Conservation (phyloP, 345 rosid genomes). For the Geranium brycei region DNA sequence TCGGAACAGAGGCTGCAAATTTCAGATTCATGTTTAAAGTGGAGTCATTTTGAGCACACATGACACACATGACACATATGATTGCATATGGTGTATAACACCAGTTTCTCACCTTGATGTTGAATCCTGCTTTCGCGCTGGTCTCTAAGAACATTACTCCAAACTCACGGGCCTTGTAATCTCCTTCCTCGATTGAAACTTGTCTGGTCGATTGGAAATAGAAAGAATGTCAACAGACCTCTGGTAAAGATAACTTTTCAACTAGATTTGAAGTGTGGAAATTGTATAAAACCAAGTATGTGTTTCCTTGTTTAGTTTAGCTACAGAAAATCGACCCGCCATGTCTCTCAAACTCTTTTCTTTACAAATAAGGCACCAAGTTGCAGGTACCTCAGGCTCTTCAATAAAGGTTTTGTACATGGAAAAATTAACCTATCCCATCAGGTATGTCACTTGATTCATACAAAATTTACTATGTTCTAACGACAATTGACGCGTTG, state of each 20-base stretch:
- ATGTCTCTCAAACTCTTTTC: no score
- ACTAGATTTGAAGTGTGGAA: not conserved
- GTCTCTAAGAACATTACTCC: slow-evolving; percentile 91
- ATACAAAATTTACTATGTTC: no score
- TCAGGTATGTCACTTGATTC: no score
- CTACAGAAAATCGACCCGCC: no score
- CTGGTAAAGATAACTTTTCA: not conserved
- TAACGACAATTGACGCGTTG: no score
- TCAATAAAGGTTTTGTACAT: no score
- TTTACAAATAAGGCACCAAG: no score
- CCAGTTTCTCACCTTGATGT: slow-evolving; percentile 51
- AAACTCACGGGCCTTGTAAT: slow-evolving; percentile 62
- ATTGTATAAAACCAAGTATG: no score
- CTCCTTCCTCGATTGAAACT: slow-evolving; percentile 95
- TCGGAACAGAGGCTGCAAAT: slow-evolving; percentile 73
- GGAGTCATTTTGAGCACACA: not conserved
- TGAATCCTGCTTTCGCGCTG: slow-evolving; percentile 92
- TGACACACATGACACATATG: not conserved
- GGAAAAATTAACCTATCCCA: no score
- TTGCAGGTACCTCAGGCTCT: no score
- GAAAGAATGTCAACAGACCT: not conserved
- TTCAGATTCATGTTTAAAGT: slow-evolving; percentile 1
- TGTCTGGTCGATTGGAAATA: slow-evolving; percentile 38
- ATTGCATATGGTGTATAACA: not conserved
- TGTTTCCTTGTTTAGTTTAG: no score